phyloP scores from a whole-genome alignment of 2,329 filamentous ascomycete species.

The Talaromyces sp. region DNA sequence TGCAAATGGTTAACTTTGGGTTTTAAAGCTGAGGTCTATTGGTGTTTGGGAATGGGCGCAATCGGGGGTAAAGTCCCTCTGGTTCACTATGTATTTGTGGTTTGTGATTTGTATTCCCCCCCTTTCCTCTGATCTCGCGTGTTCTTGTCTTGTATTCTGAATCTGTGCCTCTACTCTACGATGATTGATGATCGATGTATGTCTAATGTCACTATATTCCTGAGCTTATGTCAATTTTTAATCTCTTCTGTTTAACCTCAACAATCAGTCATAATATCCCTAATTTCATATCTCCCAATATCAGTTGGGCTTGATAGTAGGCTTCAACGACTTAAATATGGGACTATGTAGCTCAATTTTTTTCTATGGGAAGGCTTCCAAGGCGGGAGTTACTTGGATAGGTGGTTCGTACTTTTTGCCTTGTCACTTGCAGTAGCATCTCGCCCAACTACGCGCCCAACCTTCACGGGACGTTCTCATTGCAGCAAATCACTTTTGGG shows the following conservation, averaged over 20 bases:
- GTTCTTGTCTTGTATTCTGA: background rate
- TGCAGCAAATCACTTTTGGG: background rate
- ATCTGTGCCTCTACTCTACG: background rate
- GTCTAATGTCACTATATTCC: slow-evolving; percentile 8
- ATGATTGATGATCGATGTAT: slow-evolving; percentile 12
- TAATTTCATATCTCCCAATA: no score
- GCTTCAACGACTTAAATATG: no score
- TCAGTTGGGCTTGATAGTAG: no score
- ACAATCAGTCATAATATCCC: no score
- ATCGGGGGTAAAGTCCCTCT: background rate
- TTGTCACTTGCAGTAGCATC: slow-evolving; percentile 3
- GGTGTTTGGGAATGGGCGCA: background rate
- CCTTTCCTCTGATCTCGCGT: background rate
- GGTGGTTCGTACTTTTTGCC: background rate
- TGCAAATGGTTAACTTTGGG: slow-evolving; percentile 57
- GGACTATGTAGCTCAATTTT: no score
- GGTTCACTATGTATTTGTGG: background rate
- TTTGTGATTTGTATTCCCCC: slow-evolving; percentile 3
- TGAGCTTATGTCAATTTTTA: no score
- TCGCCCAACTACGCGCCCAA: slow-evolving; percentile 1
- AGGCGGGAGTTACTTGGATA: no score
- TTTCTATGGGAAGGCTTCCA: no score
- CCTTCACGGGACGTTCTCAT: background rate
- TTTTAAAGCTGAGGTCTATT: slow-evolving; percentile 33
- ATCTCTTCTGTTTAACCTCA: no score